Percentiles rank a stretch among this genome's conserved stretches.
Evolutionary conservation across 169 alveolate species (phyloP).

Genomic region (Prorocentrum cordatum): DNA sequence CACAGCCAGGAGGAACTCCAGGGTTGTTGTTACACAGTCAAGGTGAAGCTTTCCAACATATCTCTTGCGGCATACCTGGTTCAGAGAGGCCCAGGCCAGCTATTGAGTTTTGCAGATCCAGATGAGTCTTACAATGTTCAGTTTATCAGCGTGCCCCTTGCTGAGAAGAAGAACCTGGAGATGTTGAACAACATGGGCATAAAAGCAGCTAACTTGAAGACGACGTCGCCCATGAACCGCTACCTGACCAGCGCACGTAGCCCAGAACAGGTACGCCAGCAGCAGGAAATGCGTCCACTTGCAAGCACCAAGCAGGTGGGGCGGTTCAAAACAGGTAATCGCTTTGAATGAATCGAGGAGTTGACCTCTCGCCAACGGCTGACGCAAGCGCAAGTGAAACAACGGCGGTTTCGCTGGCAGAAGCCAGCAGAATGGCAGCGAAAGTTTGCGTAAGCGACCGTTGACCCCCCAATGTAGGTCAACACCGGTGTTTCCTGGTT

Average conservation of each 20-base stretch:
- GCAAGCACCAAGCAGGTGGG: neutral
- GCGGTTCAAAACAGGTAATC: neutral
- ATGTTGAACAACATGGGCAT: neutral
- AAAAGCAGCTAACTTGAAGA: neutral
- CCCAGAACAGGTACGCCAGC: neutral
- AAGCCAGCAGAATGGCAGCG: conserved; percentile 2
- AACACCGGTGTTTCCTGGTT: too few relatives aligned
- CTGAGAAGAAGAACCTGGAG: conserved; percentile 32
- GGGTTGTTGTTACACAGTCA: too few relatives aligned
- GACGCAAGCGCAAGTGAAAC: neutral
- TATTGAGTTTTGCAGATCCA: too few relatives aligned
- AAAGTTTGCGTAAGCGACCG: neutral
- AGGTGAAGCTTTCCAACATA: too few relatives aligned
- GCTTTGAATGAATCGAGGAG: neutral
- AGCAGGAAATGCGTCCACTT: conserved; percentile 14
- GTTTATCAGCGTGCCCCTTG: neutral
- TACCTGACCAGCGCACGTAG: conserved; percentile 1
- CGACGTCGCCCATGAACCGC: neutral
- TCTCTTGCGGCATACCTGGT: too few relatives aligned
- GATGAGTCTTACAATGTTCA: too few relatives aligned
- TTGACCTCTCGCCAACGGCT: neutral
- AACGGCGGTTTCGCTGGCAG: neutral
- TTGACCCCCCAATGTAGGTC: too few relatives aligned
- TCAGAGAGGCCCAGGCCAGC: too few relatives aligned
- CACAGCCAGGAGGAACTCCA: too few relatives aligned